phyloP scores from a whole-genome alignment of 306 rosid species.

The Glycyrrhiza uralensis region DNA sequence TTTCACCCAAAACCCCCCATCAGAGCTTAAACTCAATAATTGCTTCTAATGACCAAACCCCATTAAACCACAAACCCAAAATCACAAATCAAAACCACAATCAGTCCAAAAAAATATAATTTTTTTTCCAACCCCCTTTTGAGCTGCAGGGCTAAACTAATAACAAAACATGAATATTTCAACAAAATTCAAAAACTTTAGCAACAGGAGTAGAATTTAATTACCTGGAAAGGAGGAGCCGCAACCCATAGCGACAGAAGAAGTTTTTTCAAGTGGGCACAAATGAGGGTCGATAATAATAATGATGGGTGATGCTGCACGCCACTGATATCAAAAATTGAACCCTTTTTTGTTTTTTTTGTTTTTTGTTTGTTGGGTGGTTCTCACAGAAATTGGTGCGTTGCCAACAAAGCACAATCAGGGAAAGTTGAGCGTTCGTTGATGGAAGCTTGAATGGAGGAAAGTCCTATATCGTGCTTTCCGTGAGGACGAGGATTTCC shows the following conservation, averaged over 20 bases:
- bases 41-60: slow-evolving; percentile 18
- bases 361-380: not conserved
- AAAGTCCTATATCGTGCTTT: not conserved
- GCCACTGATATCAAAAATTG: not conserved
- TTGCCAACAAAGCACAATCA: not conserved
- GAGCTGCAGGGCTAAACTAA: slow-evolving; percentile 18
- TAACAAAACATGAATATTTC: not conserved
- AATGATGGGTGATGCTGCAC: slow-evolving; percentile 7
- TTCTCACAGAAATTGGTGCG: slow-evolving; percentile 1
- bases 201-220: not conserved
- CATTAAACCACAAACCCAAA: slow-evolving; percentile 20
- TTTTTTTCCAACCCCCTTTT: slow-evolving; percentile 8
- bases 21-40: not conserved
- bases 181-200: not conserved
- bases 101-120: not conserved
- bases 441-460: slow-evolving; percentile 14
- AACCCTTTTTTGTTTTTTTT: not conserved
- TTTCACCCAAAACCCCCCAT: slow-evolving; percentile 33
- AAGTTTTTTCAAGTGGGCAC: not conserved
- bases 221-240: slow-evolving; percentile 75
- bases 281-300: not conserved
- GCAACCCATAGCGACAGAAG: slow-evolving; percentile 63
- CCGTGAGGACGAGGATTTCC: slow-evolving; percentile 21
- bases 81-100: slow-evolving; percentile 26
- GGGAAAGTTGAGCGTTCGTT: not conserved